Base-by-base conservation (phyloP, 768 basidiomycete genomes). In the Boletus reticuloceps region DNA sequence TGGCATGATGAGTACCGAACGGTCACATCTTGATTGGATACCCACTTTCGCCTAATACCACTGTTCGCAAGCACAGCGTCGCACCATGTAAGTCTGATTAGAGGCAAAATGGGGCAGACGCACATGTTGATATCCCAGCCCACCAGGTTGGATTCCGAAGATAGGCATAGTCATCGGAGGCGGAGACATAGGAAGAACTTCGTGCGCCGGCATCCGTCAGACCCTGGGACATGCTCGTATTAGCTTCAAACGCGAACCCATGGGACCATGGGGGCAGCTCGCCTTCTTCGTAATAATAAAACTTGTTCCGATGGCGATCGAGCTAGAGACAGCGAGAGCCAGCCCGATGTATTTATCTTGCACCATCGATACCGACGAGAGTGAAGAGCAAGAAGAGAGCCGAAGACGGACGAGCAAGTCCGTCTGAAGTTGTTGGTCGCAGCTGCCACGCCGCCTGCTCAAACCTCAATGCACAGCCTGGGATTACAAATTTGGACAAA, bases 221-320 rank as follows among this genome's bases (percentile, higher is more conserved):
- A 22, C 96, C 96, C 96, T 97, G 34, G 29, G 44, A 51, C 22
- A 55, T 9, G 17, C 1, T 29, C 50, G 2, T n/a, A 25, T 66
- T 44, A 55, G 62, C 22, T 49, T 31, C 55, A 51, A 52, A 22
- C 12, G 39, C 10, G 40, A 34, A 39, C 19, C 32, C 36, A 46
- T 40, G 27, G 6, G 19, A 42, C 4, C 17, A 17, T 20, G 41
- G 22, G 38, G 3, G n/a, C n/a, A 11, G 45, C 74, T 60, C 48
- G 90, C 96, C 88, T 97, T 98, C 83, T 99, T 99, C 17, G 96
- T 99, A 69, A 99, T 96, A 68, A 99, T 97, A 71, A 94, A 97
- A 72, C 94, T 96, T 38, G 89, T 91, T 47, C 97, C 96, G 62
- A 98, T 98, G 55, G 89, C 86, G 25, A 91, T 67, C 13, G 91